Evolutionary conservation across 768 basidiomycete genomes (phyloP).

Genomic region (Russula virescens): DNA sequence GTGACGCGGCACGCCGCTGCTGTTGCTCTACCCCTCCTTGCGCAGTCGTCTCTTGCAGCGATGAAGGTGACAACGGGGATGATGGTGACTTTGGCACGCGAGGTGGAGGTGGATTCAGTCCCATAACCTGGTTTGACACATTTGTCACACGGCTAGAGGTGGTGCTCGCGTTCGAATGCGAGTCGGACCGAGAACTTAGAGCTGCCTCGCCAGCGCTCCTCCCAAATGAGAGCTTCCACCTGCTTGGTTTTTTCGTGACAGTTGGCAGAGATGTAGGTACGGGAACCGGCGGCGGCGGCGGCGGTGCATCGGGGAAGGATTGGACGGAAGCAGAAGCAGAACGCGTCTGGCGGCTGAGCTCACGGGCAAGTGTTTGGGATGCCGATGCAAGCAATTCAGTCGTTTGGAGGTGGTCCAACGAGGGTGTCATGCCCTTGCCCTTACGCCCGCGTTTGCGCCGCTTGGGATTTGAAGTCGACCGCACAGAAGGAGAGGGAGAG

Average conservation of each 20-base stretch:
- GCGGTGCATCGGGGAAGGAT: slow-evolving; percentile 25
- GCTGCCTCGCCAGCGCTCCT: slow-evolving; percentile 37
- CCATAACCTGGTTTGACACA: slow-evolving; percentile 71
- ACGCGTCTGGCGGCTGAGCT: slow-evolving; percentile 59
- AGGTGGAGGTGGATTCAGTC: slow-evolving; percentile 44
- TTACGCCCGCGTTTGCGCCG: slow-evolving; percentile 83
- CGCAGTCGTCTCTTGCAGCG: background rate
- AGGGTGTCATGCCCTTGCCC: slow-evolving; percentile 54
- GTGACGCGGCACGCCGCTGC: slow-evolving; percentile 33
- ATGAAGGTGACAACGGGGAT: background rate
- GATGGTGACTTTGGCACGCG: background rate
- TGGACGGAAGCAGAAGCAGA: slow-evolving; percentile 20
- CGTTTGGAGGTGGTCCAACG: slow-evolving; percentile 42
- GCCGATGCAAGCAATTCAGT: slow-evolving; percentile 70
- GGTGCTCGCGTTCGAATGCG: slow-evolving; percentile 3
- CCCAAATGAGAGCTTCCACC: slow-evolving; percentile 76
- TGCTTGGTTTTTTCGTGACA: slow-evolving; percentile 70
- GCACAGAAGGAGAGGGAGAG: slow-evolving; percentile 12
- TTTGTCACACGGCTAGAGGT: slow-evolving; percentile 65
- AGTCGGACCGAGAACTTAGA: slow-evolving; percentile 3
- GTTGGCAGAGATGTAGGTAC: slow-evolving; percentile 27
- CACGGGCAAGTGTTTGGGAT: slow-evolving; percentile 76
- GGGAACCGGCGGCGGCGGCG: slow-evolving; percentile 40
- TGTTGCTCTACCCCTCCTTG: slow-evolving; percentile 4
- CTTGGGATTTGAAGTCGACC: slow-evolving; percentile 59